Conservation (phyloP, 805 yeast genomes). For the Metschnikowia santaceciliae region DNA sequence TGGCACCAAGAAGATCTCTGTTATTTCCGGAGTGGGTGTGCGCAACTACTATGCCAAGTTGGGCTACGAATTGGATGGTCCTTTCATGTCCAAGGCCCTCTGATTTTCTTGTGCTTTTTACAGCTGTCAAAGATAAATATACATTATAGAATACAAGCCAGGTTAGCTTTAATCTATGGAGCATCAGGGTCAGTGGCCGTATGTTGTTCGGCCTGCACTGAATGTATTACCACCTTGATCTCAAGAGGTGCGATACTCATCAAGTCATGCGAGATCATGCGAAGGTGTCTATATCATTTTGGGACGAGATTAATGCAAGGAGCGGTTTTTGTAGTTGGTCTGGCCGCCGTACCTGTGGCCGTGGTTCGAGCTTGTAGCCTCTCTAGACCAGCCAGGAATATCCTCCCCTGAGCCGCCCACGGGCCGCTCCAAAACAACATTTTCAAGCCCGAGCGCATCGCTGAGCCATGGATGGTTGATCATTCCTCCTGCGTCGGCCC, state of each 20-base stretch:
- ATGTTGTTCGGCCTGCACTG: neutral
- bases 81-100: conserved; percentile 82
- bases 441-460: conserved; percentile 74
- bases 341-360: conserved; percentile 7
- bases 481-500: conserved; percentile 97
- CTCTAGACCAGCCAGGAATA: conserved; percentile 86
- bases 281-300: neutral
- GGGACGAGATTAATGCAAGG: neutral
- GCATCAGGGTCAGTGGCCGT: neutral
- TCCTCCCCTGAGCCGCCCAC: conserved; percentile 81
- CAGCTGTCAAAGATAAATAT: neutral
- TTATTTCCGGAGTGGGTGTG: conserved; percentile 96
- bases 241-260: neutral
- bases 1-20: conserved; percentile 86
- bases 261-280: neutral
- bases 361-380: conserved; percentile 32
- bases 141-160: neutral
- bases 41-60: conserved; percentile 90
- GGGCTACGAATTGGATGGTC: conserved; percentile 92
- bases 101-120: neutral
- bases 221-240: neutral
- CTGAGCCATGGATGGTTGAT: conserved; percentile 81
- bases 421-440: conserved; percentile 66
- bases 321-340: neutral
- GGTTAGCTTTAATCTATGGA: neutral